A percentile compares a stretch with the other conserved stretches of the same genome.
Evolutionary conservation across 176 grass and related monocot genomes (phyloP).

Genomic region (Saccharum officinarum): DNA sequence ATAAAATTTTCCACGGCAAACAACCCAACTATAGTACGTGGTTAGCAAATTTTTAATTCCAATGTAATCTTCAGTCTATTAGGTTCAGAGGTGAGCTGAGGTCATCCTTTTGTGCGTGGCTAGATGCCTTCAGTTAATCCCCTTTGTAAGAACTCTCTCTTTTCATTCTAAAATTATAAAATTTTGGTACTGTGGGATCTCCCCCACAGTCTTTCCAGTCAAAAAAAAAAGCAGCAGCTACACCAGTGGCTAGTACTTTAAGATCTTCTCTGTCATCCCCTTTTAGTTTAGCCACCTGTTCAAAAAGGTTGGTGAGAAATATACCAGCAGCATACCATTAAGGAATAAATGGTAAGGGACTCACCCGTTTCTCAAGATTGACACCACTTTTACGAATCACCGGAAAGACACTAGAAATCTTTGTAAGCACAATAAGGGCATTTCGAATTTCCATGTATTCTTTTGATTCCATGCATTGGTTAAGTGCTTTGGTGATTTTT

Average conservation of each 20-base stretch:
- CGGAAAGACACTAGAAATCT: constrained; percentile 91
- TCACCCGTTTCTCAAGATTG: constrained; percentile 90
- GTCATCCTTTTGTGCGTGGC: no score
- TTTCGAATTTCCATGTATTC: constrained; percentile 99
- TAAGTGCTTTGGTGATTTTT: constrained; percentile 87
- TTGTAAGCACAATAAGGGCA: constrained; percentile 90
- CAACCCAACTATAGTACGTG: no score
- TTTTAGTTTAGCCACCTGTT: constrained; percentile 88
- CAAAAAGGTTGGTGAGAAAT: constrained; percentile 32
- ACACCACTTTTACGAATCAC: constrained; percentile 87
- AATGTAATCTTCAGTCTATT: no score
- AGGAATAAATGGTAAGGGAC: not conserved
- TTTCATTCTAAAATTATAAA: no score
- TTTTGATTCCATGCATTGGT: constrained; percentile 95
- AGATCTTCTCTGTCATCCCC: constrained; percentile 95
- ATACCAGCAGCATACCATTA: not conserved
- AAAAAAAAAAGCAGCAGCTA: no score
- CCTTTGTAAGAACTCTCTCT: no score
- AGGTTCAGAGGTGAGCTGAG: no score
- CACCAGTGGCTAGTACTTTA: constrained; percentile 94
- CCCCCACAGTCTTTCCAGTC: no score
- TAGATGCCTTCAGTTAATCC: no score
- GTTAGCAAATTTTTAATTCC: no score
- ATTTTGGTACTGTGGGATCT: no score
- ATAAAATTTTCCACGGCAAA: no score